Evolutionary conservation across 2,329 filamentous ascomycete genomes (phyloP).

Genomic region (Hirsutella thompsonii): DNA sequence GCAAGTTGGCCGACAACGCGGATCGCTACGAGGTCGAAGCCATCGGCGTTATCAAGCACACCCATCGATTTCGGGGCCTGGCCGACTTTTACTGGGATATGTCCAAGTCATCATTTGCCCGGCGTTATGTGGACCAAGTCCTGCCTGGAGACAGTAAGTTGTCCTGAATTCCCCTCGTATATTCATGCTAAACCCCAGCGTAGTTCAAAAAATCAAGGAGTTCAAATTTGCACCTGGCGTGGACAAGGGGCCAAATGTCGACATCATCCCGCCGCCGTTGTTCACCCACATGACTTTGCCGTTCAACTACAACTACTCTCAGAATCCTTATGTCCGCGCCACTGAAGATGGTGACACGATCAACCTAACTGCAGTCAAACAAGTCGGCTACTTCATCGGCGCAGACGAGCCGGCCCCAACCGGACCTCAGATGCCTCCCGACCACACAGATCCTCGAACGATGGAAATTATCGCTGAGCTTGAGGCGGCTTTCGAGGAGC

Average conservation of each 20-base stretch:
- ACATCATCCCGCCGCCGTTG: slow-evolving; percentile 68
- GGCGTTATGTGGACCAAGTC: slow-evolving; percentile 57
- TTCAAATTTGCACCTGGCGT: slow-evolving; percentile 56
- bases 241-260: slow-evolving; percentile 44
- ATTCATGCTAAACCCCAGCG: neutral
- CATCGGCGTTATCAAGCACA: slow-evolving; percentile 62
- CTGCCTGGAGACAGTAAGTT: slow-evolving; percentile 55
- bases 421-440: slow-evolving; percentile 48
- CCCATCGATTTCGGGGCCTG: slow-evolving; percentile 77
- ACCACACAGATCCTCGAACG: slow-evolving; percentile 46
- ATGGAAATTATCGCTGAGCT: slow-evolving; percentile 53
- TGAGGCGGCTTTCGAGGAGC: slow-evolving; percentile 50
- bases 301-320: slow-evolving; percentile 71
- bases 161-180: neutral
- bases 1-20: slow-evolving; percentile 58
- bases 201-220: slow-evolving; percentile 38
- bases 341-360: slow-evolving; percentile 43
- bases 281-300: slow-evolving; percentile 63
- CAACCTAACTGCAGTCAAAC: slow-evolving; percentile 47
- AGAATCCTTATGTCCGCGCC: slow-evolving; percentile 65
- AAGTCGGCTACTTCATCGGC: slow-evolving; percentile 45
- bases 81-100: slow-evolving; percentile 80
- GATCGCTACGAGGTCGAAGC: slow-evolving; percentile 54
- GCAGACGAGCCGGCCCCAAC: slow-evolving; percentile 46
- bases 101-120: slow-evolving; percentile 54